These are phyloP conservation scores for Apiospora koreana DNA, from an alignment of 2,329 filamentous ascomycete genomes.

Conservation along the genomic window DNA sequence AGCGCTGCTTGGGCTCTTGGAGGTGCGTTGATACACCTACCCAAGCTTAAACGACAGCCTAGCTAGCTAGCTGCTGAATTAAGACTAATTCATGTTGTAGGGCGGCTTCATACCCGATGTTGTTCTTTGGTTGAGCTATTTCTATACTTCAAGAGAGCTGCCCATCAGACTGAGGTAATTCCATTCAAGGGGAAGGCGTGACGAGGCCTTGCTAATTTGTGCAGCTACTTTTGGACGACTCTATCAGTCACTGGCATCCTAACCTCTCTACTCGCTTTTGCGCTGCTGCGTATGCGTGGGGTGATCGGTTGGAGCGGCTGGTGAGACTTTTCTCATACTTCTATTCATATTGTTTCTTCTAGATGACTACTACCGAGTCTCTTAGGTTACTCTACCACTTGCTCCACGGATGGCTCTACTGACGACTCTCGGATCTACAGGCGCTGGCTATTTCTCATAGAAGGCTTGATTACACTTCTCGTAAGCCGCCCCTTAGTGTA, in stretches of 20 bases:
- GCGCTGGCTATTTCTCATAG: slow-evolving; percentile 55
- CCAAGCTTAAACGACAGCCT: too few relatives aligned
- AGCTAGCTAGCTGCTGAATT: too few relatives aligned
- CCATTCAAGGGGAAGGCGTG: background rate
- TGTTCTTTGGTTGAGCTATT: slow-evolving; percentile 35
- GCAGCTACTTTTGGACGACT: slow-evolving; percentile 38
- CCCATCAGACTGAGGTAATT: slow-evolving; percentile 35
- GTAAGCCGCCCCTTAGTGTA: too few relatives aligned
- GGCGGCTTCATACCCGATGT: slow-evolving; percentile 37
- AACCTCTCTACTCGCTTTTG: slow-evolving; percentile 38
- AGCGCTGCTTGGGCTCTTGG: background rate
- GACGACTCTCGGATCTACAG: background rate
- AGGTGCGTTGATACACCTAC: background rate
- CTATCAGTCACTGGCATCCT: slow-evolving; percentile 34
- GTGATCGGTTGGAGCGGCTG: slow-evolving; percentile 39
- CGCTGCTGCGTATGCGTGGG: slow-evolving; percentile 38
- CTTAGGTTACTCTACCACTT: too few relatives aligned
- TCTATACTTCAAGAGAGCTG: slow-evolving; percentile 37
- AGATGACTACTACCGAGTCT: too few relatives aligned
- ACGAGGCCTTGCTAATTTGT: background rate
- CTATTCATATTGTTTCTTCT: too few relatives aligned
- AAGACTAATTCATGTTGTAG: too few relatives aligned
- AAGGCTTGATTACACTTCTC: slow-evolving; percentile 53
- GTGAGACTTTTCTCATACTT: slow-evolving; percentile 14
- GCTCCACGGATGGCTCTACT: too few relatives aligned